These are phyloP conservation scores for Mollisia scopiformis DNA, from an alignment of 2,329 filamentous ascomycete species.

Conservation along the genomic window DNA sequence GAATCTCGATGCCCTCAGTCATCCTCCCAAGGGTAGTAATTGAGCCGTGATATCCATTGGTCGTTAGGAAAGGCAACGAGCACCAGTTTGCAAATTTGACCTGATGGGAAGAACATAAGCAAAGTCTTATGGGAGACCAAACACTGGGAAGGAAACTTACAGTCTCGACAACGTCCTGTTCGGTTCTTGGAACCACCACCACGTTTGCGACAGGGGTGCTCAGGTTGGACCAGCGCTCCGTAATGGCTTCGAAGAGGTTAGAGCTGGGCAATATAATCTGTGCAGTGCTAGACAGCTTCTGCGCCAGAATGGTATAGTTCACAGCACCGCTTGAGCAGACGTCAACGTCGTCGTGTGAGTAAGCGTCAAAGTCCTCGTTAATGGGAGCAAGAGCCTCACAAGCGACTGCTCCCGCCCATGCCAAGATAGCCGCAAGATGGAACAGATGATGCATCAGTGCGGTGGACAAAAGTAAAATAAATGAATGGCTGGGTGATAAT, in stretches of 20 bases:
- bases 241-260: constrained; percentile 12
- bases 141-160: constrained; percentile 39
- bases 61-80: not conserved
- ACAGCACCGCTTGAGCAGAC: not conserved
- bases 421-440: constrained; percentile 5
- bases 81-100: not conserved
- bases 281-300: constrained; percentile 22
- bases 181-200: constrained; percentile 50
- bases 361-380: not conserved
- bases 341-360: too few species aligned
- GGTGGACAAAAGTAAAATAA: not conserved
- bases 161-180: constrained; percentile 52
- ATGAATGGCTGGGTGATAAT: constrained; percentile 1
- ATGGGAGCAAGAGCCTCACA: not conserved
- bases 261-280: constrained; percentile 26
- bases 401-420: constrained; percentile 2
- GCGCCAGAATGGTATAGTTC: constrained; percentile 33
- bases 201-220: constrained; percentile 46
- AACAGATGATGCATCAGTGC: not conserved
- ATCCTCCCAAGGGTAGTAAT: constrained; percentile 4
- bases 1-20: constrained; percentile 6
- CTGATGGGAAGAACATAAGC: not conserved
- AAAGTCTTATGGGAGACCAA: too few species aligned
- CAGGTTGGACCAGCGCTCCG: constrained; percentile 40
- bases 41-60: constrained; percentile 2